Percentiles rank a stretch among this genome's conserved stretches.
Evolutionary conservation across 1,284 basidiomycete genomes (phyloP).

Genomic region (Sporisorium exsertum): DNA sequence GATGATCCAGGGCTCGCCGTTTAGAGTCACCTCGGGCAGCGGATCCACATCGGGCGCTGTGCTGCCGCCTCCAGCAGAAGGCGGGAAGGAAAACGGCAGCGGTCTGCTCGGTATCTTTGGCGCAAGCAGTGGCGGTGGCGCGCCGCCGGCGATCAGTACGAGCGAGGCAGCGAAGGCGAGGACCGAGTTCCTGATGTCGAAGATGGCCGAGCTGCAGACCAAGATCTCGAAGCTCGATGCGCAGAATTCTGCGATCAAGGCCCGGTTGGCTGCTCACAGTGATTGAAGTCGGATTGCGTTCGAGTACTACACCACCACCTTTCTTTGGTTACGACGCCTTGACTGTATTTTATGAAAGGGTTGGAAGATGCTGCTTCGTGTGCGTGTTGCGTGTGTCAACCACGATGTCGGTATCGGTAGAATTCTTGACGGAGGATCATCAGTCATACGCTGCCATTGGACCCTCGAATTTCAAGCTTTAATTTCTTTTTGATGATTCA

Average conservation of each 20-base stretch:
- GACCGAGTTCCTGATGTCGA: constrained; percentile 78
- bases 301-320: no score
- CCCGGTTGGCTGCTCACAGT: constrained; percentile 21
- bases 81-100: constrained; percentile 11
- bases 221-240: constrained; percentile 71
- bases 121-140: constrained; percentile 1
- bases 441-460: no score
- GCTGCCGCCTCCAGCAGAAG: not conserved
- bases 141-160: constrained; percentile 61
- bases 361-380: no score
- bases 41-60: constrained; percentile 29
- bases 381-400: no score
- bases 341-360: not conserved
- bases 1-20: constrained; percentile 65
- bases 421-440: no score
- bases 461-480: no score
- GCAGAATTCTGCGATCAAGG: constrained; percentile 43
- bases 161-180: constrained; percentile 76
- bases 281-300: constrained; percentile 13
- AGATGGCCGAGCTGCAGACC: constrained; percentile 79
- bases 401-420: no score
- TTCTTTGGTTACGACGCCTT: no score
- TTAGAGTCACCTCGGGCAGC: constrained; percentile 60
- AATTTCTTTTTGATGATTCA: no score
- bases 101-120: constrained; percentile 12